Percentiles rank a stretch among this genome's conserved stretches.
Conservation (phyloP, 768 basidiomycete species). For the Lactarius deliciosus region DNA sequence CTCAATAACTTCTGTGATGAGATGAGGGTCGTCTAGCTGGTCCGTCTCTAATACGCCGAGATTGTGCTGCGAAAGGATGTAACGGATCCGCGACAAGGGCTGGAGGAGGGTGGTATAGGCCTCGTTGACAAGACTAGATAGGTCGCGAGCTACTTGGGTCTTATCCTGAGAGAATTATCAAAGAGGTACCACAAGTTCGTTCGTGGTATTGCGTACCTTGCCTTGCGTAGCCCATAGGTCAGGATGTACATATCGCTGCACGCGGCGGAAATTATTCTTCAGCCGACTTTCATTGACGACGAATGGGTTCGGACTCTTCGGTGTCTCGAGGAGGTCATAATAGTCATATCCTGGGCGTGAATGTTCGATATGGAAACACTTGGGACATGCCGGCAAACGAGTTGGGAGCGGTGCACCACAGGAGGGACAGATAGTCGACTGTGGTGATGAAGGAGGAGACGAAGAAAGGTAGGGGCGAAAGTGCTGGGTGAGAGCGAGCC, state of each 20-base stretch:
- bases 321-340: slow-evolving; percentile 67
- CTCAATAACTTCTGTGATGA: slow-evolving; percentile 79
- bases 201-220: slow-evolving; percentile 41
- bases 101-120: slow-evolving; percentile 76
- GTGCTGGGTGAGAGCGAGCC: neutral
- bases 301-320: slow-evolving; percentile 67
- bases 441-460: neutral
- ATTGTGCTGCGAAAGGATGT: slow-evolving; percentile 69
- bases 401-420: slow-evolving; percentile 63
- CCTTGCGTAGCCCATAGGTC: slow-evolving; percentile 78
- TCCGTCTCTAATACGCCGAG: slow-evolving; percentile 64
- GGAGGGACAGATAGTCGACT: slow-evolving; percentile 48
- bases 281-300: slow-evolving; percentile 59
- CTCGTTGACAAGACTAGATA: slow-evolving; percentile 77
- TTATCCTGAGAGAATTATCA: slow-evolving; percentile 43
- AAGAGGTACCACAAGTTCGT: neutral
- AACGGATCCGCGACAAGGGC: slow-evolving; percentile 76
- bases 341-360: slow-evolving; percentile 41
- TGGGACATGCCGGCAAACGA: slow-evolving; percentile 68
- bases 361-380: slow-evolving; percentile 61
- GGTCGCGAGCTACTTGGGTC: slow-evolving; percentile 56
- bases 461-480: slow-evolving; percentile 1
- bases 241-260: slow-evolving; percentile 81
- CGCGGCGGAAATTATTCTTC: slow-evolving; percentile 62
- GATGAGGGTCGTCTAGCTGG: slow-evolving; percentile 62